A percentile compares a stretch with the other conserved stretches of the same genome.
Conservation (phyloP, 176 grass and related monocot species). For the Rhynchospora tenuis region DNA sequence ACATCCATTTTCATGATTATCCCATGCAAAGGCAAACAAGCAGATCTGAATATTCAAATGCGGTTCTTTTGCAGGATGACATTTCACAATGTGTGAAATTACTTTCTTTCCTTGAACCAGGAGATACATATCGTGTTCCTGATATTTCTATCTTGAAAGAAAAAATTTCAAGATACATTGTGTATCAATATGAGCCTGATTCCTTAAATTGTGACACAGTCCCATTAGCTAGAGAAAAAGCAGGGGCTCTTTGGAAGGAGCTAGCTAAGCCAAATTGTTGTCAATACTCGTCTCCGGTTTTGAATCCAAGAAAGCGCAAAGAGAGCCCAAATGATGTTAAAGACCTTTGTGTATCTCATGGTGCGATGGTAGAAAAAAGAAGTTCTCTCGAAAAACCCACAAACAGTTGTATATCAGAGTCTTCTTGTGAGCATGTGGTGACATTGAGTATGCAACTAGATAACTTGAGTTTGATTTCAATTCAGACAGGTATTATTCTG, state of each 20-base stretch:
- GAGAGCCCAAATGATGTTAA: background rate
- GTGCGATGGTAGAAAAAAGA: background rate
- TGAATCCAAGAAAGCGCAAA: background rate
- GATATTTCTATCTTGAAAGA: conserved; percentile 34
- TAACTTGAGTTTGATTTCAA: background rate
- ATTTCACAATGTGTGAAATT: conserved; percentile 53
- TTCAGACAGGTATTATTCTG: background rate
- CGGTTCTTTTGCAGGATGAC: conserved; percentile 53
- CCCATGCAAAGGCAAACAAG: background rate
- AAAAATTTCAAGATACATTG: conserved; percentile 38
- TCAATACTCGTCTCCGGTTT: background rate
- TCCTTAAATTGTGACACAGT: conserved; percentile 32
- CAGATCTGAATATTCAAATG: conserved; percentile 8
- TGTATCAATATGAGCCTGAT: conserved; percentile 51
- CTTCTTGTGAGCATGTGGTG: background rate
- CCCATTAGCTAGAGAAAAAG: background rate
- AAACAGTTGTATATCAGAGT: background rate
- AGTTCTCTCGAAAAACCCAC: background rate
- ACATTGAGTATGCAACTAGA: background rate
- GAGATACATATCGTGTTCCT: conserved; percentile 8
- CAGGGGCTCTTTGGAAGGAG: background rate
- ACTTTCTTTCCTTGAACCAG: conserved; percentile 61
- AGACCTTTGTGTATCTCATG: background rate
- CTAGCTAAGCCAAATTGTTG: background rate
- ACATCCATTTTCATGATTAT: background rate